These are phyloP conservation scores for Linnemannia elongata DNA, from an alignment of 192 early-diverging fungal species.

Conservation along the genomic window DNA sequence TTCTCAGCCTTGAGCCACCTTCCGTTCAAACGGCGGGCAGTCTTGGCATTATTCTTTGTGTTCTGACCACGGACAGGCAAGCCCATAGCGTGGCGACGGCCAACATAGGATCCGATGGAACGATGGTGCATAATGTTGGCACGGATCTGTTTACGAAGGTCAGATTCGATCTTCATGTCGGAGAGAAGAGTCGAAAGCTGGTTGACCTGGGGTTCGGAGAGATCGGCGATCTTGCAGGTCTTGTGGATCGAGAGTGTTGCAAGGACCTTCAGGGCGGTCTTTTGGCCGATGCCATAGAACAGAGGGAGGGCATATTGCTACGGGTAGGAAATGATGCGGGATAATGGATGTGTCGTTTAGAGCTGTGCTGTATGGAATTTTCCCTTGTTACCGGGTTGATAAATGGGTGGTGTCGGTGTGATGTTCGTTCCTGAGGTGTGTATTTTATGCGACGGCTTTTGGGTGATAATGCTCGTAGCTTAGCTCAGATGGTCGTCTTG, in stretches of 20 bases:
- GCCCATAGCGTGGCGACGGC: constrained; percentile 87
- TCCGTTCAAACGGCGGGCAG: constrained; percentile 89
- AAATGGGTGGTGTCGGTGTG: background rate
- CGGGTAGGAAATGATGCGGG: background rate
- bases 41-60: constrained; percentile 89
- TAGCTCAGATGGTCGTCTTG: background rate
- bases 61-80: constrained; percentile 92
- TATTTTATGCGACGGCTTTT: background rate
- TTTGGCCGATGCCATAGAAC: constrained; percentile 93
- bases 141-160: constrained; percentile 76
- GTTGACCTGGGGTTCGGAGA: constrained; percentile 90
- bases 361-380: background rate
- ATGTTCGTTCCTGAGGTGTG: background rate
- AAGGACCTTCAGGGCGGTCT: constrained; percentile 81
- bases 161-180: constrained; percentile 89
- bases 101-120: constrained; percentile 81
- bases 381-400: background rate
- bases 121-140: constrained; percentile 82
- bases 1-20: constrained; percentile 63
- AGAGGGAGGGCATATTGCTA: constrained; percentile 59
- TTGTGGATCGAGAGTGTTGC: constrained; percentile 87
- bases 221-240: constrained; percentile 87
- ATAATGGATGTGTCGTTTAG: background rate
- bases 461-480: background rate
- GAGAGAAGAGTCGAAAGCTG: constrained; percentile 88